Evolutionary conservation across 805 yeast genomes (phyloP).

Genomic region (Scheffersomyces ergatensis): DNA sequence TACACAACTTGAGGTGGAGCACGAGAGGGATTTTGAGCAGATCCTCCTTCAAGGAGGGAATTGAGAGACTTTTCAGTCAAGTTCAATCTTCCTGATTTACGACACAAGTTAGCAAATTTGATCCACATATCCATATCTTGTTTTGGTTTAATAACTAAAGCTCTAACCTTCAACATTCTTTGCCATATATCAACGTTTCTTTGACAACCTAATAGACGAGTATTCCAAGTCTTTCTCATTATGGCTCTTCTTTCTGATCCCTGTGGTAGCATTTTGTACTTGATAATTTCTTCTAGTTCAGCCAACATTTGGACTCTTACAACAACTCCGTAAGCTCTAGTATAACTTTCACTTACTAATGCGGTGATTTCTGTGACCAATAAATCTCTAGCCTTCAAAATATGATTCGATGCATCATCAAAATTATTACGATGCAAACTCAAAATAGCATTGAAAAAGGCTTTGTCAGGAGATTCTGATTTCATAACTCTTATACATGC

Average conservation of each 20-base stretch:
- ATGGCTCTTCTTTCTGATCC: conserved; percentile 75
- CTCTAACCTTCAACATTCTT: conserved; percentile 87
- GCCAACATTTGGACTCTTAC: conserved; percentile 97
- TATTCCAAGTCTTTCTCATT: conserved; percentile 91
- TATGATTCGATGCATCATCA: conserved; percentile 75
- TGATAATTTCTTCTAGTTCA: conserved; percentile 91
- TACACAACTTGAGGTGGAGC: conserved; percentile 97
- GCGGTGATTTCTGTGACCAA: conserved; percentile 93
- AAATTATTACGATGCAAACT: conserved; percentile 84
- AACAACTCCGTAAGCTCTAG: conserved; percentile 94
- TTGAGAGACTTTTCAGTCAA: conserved; percentile 90
- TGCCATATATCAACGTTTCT: conserved; percentile 99
- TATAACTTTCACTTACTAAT: conserved; percentile 90
- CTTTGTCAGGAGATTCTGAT: conserved; percentile 87
- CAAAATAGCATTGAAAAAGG: conserved; percentile 90
- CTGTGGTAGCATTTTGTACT: conserved; percentile 80
- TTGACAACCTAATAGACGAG: conserved; percentile 89
- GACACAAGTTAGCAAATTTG: conserved; percentile 91
- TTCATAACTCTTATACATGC: conserved; percentile 88
- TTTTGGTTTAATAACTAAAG: conserved; percentile 89
- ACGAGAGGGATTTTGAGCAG: conserved; percentile 60
- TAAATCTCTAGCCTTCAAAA: conserved; percentile 80
- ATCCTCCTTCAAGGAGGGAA: conserved; percentile 71
- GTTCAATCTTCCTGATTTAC: conserved; percentile 90
- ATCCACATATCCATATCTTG: conserved; percentile 98